Conservation (phyloP, 305 asterid species). For the Vinca major region DNA sequence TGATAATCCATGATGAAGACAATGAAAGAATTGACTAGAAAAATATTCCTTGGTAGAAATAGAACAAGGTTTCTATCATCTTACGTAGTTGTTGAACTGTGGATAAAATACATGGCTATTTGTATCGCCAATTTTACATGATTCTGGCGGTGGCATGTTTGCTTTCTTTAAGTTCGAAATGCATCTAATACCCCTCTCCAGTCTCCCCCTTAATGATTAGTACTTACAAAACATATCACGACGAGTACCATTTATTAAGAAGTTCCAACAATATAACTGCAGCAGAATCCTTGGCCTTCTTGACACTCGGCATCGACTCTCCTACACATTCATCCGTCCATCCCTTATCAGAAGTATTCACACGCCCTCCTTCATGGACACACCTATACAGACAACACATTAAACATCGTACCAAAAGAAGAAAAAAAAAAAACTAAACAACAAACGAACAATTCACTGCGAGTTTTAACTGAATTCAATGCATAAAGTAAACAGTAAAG, state of each 20-base stretch:
- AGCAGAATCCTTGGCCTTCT: slow-evolving; percentile 96
- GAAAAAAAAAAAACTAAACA: neutral
- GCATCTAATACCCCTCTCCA: no score
- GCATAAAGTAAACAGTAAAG: neutral
- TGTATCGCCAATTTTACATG: no score
- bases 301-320: slow-evolving; percentile 96
- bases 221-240: slow-evolving; percentile 13
- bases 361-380: slow-evolving; percentile 81
- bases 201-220: neutral
- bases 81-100: no score
- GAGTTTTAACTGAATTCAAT: no score
- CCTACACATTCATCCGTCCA: slow-evolving; percentile 96
- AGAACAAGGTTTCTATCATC: no score
- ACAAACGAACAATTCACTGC: no score
- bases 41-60: no score
- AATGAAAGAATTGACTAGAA: no score
- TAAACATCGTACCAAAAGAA: neutral
- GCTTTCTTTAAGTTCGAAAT: no score
- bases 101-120: no score
- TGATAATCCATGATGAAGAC: no score
- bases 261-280: slow-evolving; percentile 83
- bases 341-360: slow-evolving; percentile 79
- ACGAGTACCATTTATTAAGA: slow-evolving; percentile 55
- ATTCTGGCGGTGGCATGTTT: no score
- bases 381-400: slow-evolving; percentile 39